These are phyloP conservation scores for Penicillium palitans DNA, from an alignment of 2,329 filamentous ascomycete genomes.

Conservation along the genomic window DNA sequence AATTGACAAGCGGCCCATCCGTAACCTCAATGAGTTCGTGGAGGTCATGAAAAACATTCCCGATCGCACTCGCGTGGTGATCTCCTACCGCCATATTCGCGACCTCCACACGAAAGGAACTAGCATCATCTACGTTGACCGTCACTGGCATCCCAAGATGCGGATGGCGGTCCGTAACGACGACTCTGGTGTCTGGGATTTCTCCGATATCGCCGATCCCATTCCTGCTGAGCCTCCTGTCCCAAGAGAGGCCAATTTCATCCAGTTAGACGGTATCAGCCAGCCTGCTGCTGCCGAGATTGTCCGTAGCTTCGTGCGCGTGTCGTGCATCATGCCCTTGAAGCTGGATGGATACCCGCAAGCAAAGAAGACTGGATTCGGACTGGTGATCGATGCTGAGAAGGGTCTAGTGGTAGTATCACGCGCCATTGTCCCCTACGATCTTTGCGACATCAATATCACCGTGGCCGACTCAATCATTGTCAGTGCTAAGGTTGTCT, in stretches of 20 bases:
- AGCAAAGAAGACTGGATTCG: constrained; percentile 91
- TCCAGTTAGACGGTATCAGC: constrained; percentile 83
- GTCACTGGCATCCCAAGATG: constrained; percentile 97
- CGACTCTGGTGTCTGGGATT: constrained; percentile 88
- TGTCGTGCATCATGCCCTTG: constrained; percentile 88
- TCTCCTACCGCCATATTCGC: constrained; percentile 92
- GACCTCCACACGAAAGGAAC: constrained; percentile 95
- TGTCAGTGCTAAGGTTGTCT: constrained; percentile 89
- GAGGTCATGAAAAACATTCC: constrained; percentile 87
- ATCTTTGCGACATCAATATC: constrained; percentile 92
- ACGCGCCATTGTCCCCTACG: constrained; percentile 89
- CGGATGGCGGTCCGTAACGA: constrained; percentile 90
- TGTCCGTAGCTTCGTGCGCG: constrained; percentile 90
- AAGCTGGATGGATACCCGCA: constrained; percentile 98
- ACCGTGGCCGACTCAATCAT: constrained; percentile 97
- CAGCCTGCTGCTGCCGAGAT: constrained; percentile 90
- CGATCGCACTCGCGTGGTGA: constrained; percentile 76
- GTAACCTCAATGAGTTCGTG: constrained; percentile 83
- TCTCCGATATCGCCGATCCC: constrained; percentile 77
- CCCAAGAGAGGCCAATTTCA: constrained; percentile 81
- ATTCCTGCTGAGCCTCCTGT: constrained; percentile 72
- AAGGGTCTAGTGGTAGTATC: constrained; percentile 95
- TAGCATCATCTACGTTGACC: constrained; percentile 85
- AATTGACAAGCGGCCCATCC: constrained; percentile 87
- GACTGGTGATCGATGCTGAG: constrained; percentile 93